phyloP scores from a whole-genome alignment of 1,284 basidiomycete genomes.

The Sporisorium graminicola region DNA sequence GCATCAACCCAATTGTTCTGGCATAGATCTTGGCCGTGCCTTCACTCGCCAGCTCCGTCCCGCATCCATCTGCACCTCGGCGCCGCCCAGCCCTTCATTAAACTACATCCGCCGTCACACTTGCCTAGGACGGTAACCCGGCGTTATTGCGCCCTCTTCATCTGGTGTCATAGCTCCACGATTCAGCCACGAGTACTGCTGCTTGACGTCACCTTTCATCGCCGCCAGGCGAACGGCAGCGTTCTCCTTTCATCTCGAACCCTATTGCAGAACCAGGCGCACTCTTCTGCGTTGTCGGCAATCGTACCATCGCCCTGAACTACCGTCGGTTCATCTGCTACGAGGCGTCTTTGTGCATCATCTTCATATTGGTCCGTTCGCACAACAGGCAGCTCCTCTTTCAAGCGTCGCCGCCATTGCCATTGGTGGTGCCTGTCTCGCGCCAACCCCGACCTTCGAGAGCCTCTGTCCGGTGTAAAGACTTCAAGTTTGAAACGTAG shows the following conservation, averaged over 20 bases:
- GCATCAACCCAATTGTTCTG: neutral
- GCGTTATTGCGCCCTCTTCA: slow-evolving; percentile 25
- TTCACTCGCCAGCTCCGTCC: neutral
- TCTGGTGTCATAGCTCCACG: slow-evolving; percentile 8
- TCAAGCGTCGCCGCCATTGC: slow-evolving; percentile 1
- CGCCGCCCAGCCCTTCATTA: slow-evolving; percentile 19
- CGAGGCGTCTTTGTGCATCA: slow-evolving; percentile 21
- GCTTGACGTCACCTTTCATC: slow-evolving; percentile 22
- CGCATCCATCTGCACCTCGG: slow-evolving; percentile 21
- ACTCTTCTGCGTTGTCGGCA: neutral
- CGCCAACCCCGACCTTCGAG: neutral
- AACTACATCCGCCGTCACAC: neutral
- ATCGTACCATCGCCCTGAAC: neutral
- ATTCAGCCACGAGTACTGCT: slow-evolving; percentile 7
- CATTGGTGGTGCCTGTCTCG: slow-evolving; percentile 7
- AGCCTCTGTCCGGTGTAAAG: neutral
- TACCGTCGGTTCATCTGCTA: neutral
- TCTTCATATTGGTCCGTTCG: slow-evolving; percentile 3
- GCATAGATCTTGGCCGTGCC: neutral
- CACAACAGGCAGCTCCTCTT: slow-evolving; percentile 3
- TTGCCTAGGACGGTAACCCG: slow-evolving; percentile 3
- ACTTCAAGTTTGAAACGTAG: neutral
- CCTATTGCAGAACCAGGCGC: neutral
- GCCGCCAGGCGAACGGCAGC: neutral
- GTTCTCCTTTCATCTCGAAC: neutral